These are phyloP conservation scores for Pseudogymnoascus verrucosus DNA, from an alignment of 2,329 filamentous ascomycete species.

Conservation along the genomic window DNA sequence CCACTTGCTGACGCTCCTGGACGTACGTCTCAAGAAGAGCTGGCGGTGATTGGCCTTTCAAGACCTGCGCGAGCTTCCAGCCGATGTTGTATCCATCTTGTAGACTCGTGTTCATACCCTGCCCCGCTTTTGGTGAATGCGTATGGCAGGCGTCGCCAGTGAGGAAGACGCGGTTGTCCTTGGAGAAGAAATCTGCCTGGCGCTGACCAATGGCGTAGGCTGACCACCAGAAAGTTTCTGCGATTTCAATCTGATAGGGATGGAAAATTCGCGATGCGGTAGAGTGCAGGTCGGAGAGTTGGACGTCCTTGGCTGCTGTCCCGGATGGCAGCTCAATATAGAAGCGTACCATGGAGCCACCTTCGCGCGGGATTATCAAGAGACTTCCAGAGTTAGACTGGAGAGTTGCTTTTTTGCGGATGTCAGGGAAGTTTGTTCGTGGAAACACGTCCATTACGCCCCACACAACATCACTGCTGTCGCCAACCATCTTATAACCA, in stretches of 20 bases:
- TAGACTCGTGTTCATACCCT: conserved; percentile 49
- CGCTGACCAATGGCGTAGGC: conserved; percentile 51
- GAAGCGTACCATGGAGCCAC: conserved; percentile 47
- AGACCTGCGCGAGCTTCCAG: conserved; percentile 48
- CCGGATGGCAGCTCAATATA: conserved; percentile 51
- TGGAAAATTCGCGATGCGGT: conserved; percentile 34
- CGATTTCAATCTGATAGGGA: conserved; percentile 20
- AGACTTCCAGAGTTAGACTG: conserved; percentile 47
- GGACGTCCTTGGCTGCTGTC: conserved; percentile 46
- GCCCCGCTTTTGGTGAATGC: conserved; percentile 55
- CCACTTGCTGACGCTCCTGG: conserved; percentile 43
- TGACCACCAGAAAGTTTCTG: conserved; percentile 43
- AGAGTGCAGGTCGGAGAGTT: conserved; percentile 44
- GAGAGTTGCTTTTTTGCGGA: conserved; percentile 48
- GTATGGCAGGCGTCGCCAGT: conserved; percentile 52
- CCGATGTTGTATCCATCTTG: conserved; percentile 56
- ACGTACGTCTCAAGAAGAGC: conserved; percentile 45
- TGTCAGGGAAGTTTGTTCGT: conserved; percentile 51
- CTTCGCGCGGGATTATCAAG: conserved; percentile 55
- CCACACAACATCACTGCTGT: conserved; percentile 49
- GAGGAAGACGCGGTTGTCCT: conserved; percentile 44
- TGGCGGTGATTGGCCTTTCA: conserved; percentile 34
- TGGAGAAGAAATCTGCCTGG: conserved; percentile 49
- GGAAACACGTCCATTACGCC: conserved; percentile 46
- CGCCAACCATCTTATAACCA: conserved; percentile 50